These are phyloP conservation scores for Biscutella laevigata DNA, from an alignment of 441 rosid genomes.

Conservation along the genomic window DNA sequence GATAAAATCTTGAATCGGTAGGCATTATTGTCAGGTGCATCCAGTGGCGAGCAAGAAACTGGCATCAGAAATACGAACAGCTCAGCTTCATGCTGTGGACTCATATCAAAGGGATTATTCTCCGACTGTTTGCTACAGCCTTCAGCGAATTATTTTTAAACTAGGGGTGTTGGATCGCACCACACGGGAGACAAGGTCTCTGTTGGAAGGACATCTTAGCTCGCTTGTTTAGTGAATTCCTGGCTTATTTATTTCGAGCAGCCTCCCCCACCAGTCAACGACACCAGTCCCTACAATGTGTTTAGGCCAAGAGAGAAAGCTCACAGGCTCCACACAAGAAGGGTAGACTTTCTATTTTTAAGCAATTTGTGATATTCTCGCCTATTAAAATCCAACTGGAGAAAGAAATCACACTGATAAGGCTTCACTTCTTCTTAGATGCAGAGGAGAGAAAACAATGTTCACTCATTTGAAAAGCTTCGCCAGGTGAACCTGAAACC, in stretches of 20 bases:
- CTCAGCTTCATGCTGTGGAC: slow-evolving; percentile 73
- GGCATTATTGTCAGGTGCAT: slow-evolving; percentile 32
- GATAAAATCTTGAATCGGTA: no score
- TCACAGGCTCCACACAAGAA: slow-evolving; percentile 84
- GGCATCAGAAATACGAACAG: slow-evolving; percentile 77
- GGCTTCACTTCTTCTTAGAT: slow-evolving; percentile 34
- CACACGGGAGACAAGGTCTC: slow-evolving; percentile 47
- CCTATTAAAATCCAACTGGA: not conserved
- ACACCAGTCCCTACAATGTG: slow-evolving; percentile 87
- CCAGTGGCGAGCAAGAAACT: slow-evolving; percentile 53
- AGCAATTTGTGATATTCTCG: not conserved
- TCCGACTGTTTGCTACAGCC: slow-evolving; percentile 43
- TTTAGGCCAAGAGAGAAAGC: slow-evolving; percentile 90
- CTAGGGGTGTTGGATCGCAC: slow-evolving; percentile 91
- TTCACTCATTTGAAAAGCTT: slow-evolving; percentile 91
- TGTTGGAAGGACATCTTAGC: not conserved
- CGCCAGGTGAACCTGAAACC: slow-evolving; percentile 54
- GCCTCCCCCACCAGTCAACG: slow-evolving; percentile 95
- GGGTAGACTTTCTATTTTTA: slow-evolving; percentile 44
- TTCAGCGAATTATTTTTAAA: slow-evolving; percentile 66
- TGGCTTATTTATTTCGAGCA: slow-evolving; percentile 25
- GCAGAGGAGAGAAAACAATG: slow-evolving; percentile 94
- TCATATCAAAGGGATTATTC: slow-evolving; percentile 82
- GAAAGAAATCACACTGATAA: not conserved
- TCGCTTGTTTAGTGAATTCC: not conserved